phyloP scores from a whole-genome alignment of 495 filamentous ascomycete species.

The Coniosporium apollinis region DNA sequence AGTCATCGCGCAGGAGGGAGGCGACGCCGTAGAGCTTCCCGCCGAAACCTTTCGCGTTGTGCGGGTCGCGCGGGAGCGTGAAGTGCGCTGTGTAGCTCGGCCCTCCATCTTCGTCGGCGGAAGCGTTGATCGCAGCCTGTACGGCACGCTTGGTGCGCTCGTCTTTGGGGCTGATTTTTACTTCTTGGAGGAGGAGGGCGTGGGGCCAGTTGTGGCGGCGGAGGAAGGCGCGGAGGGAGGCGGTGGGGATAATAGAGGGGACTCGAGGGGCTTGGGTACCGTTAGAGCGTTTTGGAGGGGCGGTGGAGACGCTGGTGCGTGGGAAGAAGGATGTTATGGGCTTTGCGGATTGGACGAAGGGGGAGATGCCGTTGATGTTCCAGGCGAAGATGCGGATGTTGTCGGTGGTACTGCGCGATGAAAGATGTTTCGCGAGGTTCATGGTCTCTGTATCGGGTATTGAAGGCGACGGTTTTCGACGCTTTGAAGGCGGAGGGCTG shows the following conservation, averaged over 20 bases:
- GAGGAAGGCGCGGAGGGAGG: constrained; percentile 28
- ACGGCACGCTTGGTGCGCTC: constrained; percentile 19
- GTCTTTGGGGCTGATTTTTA: constrained; percentile 30
- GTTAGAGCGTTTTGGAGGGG: constrained; percentile 1
- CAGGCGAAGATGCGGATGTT: constrained; percentile 26
- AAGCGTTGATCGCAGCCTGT: constrained; percentile 19
- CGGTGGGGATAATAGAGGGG: constrained; percentile 3
- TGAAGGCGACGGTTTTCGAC: constrained; percentile 8
- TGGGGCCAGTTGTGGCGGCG: constrained; percentile 30
- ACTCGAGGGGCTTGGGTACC: background rate
- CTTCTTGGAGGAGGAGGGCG: constrained; percentile 34
- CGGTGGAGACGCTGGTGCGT: background rate
- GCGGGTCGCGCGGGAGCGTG: constrained; percentile 28
- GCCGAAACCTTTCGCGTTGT: constrained; percentile 31
- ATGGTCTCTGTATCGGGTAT: background rate
- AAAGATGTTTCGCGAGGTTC: background rate
- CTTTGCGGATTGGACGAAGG: constrained; percentile 24
- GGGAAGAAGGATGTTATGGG: constrained; percentile 30
- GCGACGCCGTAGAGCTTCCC: constrained; percentile 36
- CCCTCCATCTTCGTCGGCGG: constrained; percentile 1
- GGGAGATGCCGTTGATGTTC: constrained; percentile 35
- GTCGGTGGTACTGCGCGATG: background rate
- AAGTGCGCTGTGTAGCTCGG: constrained; percentile 27
- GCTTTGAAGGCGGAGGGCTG: constrained; percentile 18
- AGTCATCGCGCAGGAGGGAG: constrained; percentile 29